Base-by-base conservation (phyloP, 2,329 filamentous ascomycete genomes). In the Lachnellula willkommii region DNA sequence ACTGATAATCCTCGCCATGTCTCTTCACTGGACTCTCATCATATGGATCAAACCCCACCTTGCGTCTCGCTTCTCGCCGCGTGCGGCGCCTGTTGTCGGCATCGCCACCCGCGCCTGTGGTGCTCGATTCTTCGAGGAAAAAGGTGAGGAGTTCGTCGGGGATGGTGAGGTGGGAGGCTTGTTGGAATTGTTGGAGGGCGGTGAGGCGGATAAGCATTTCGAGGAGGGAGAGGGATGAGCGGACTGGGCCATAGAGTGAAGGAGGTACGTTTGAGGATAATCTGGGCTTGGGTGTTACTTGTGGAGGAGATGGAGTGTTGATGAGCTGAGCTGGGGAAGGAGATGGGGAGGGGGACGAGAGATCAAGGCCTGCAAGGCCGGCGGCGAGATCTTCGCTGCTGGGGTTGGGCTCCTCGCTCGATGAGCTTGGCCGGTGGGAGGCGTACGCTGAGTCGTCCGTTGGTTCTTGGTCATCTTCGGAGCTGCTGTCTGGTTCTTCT, bases 81-180 rank as follows among this genome's bases (percentile, higher is more conserved):
- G 84, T 75, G 0, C 78, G 76, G 52, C 81, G 81, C 6, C 85
- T 80, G 53, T 83, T 75, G 35, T 84, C 77, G 5, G 81, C 76
- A 62, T 88, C 81, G 4, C 78, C 77, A 3, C 84, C 84, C 1
- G 83, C 82, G 28, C 85, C 85, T 1, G 84, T 87, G 2, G 83
- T 84, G 35, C 82, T 81, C 11, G 79, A 82, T 64, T 88, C 85
- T 59, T 83, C 80, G 8, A 90, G 77, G 75, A 90, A 90, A 74
- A 90, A 89, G 65, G 85, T 88, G 9, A 90, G 77, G 1, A 89
- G 76, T 66, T 90, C 86, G 68, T 90, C 87, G 17, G 82, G 82
- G 57, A 89, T 87, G 39, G 84, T 77, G 12, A 90, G 79, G 64
- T 89, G 87, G 0, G 85, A 85, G 53, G 81, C 78, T 74, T 90